Conservation (phyloP, 2,329 filamentous ascomycete species). For the Fusarium sulawesiense region DNA sequence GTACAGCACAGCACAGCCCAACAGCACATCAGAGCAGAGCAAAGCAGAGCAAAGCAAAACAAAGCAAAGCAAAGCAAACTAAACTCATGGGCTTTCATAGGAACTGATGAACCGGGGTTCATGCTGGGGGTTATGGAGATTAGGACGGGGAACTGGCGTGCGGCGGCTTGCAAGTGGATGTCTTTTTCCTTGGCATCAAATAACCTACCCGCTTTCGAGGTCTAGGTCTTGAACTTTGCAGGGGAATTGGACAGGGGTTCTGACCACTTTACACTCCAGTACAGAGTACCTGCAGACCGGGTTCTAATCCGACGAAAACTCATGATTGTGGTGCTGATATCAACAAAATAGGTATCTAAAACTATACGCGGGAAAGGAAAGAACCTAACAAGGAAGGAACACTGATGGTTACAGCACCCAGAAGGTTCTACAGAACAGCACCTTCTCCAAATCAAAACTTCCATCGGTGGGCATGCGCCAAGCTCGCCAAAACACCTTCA, state of each 20-base stretch:
- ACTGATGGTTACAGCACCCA: neutral
- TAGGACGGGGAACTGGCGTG: constrained; percentile 38
- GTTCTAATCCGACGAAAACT: constrained; percentile 1
- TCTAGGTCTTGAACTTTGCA: constrained; percentile 24
- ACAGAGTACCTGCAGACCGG: neutral
- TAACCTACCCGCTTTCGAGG: constrained; percentile 14
- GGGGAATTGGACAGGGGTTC: constrained; percentile 17
- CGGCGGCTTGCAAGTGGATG: constrained; percentile 31
- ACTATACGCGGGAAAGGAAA: neutral
- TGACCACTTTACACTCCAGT: constrained; percentile 7
- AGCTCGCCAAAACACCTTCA: neutral
- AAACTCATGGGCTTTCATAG: constrained; percentile 6
- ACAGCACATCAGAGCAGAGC: neutral
- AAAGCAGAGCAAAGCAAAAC: neutral
- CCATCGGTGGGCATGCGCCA: neutral
- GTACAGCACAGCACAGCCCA: neutral
- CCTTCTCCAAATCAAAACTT: neutral
- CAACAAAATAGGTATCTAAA: neutral
- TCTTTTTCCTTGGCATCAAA: constrained; percentile 24
- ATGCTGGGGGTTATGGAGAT: constrained; percentile 30
- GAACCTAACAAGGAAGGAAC: neutral
- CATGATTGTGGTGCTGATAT: constrained; percentile 1
- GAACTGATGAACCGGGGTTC: constrained; percentile 16
- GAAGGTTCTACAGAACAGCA: neutral
- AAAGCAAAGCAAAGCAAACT: constrained; percentile 7